Base-by-base conservation (phyloP, 2,329 filamentous ascomycete species). In the Fusarium heterosporum region DNA sequence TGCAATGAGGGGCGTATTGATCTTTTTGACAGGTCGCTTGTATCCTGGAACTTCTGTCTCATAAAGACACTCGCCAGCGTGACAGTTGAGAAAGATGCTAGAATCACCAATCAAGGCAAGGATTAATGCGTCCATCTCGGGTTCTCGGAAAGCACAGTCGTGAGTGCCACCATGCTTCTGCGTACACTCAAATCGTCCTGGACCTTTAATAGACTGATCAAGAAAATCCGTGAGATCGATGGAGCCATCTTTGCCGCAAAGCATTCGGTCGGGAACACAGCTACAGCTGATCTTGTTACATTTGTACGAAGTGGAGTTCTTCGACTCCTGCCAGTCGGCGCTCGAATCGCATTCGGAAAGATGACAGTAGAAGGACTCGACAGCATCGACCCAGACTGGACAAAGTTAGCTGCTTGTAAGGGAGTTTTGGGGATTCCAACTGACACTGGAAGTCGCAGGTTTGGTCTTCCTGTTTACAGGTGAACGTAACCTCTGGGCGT, bases 1-100 rank as follows among this genome's bases (percentile, higher is more conserved):
- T 12, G 96, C 95, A 70, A 99, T 99, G 47, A 99, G 84, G 4
- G 95, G 96, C 0, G 95, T 98, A 77, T 99, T 99, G 80, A 99
- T 98, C 76, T 90, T 90, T 81, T 97, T 97, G 61, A 97, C 86
- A 1, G 95, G 93, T 19, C 91, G 87, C 69, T 91, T 85, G 74
- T 97, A 99, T 17, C 96, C 96, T 16, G 96, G 96, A 8, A 98
- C 90, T 73, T 98, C 92, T 8, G 94, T 97, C 76, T 91, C 88
- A 78, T 97, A 94, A 32, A 99, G 82, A 82, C 96, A 99, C 80
- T 99, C 96, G 61, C 96, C 96, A 25, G 94, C 87, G 62, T 89
- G 84, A 74, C 96, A 99, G 26, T 88, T 85, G 42, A 99, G 82
- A 47, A 90, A 86, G 73, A 99, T 99, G 76, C 91, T 97, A 52